Base-by-base conservation (phyloP, 495 filamentous ascomycete genomes). In the Penicillium silybi region DNA sequence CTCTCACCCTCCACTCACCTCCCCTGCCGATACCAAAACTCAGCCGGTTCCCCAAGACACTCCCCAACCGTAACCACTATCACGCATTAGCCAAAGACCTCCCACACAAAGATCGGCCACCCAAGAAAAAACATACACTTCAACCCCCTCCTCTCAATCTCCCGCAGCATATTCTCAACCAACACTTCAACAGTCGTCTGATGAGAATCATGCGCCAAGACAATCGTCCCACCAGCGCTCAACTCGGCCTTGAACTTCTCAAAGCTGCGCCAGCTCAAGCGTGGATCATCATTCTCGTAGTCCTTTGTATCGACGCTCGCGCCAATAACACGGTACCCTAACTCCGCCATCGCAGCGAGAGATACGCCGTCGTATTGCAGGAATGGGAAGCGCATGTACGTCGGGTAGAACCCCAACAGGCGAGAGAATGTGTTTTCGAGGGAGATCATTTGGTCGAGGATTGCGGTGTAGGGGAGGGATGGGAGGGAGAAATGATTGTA, bases 341-440 rank as follows among this genome's bases (percentile, higher is more conserved):
- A 60, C 2, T 57, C 60, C 3, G 55, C 35, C 71, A 79, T 62
- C 2, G 52, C 53, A 4, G 35, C 13, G 1, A 71, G 35, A 6
- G 72, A 71, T 15, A 42, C 43, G 26, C 41, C 56, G 49, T 58
- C 66, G 52, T 62, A 63, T 15, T 56, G 51, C 10, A 78, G 63
- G 49, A 67, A 79, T 0, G 76, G 76, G 2, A 71, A 62, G 19
- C 76, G 63, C 59, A 91, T 89, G 65, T 92, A 93, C 4, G 84
- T 83, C 1, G 89, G 89, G 61, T 85, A 82, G 54, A 82, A 80
- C 15, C 88, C 88, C 9, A 90, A 72, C 46, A 90, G 81, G 41
- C 81, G 80, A 38, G 77, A 72, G 38, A 91, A 63, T 3, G 86
- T 83, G 56, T 84, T 81, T 65, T 92, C 87, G 49, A 87, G 84